phyloP scores from a whole-genome alignment of 2,329 filamentous ascomycete species.

The Alternaria triticimaculans region DNA sequence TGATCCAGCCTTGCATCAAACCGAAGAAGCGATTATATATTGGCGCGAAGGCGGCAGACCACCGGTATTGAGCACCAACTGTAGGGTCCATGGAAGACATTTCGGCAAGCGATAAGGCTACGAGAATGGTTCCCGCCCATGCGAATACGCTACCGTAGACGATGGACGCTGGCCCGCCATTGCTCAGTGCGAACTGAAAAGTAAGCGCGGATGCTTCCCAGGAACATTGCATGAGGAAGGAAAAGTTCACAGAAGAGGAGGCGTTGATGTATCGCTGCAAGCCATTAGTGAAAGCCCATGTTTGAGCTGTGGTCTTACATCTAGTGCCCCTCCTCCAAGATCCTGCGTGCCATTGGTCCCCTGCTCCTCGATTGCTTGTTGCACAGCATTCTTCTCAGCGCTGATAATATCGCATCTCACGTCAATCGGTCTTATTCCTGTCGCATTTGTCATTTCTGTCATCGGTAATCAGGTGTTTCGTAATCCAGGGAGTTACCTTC shows the following conservation, averaged over 20 bases:
- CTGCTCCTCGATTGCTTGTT: slow-evolving; percentile 25
- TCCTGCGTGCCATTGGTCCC: slow-evolving; percentile 13
- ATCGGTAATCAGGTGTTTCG: neutral
- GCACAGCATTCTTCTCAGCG: slow-evolving; percentile 4
- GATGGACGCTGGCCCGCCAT: slow-evolving; percentile 38
- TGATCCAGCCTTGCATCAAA: slow-evolving; percentile 48
- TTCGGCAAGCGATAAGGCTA: slow-evolving; percentile 40
- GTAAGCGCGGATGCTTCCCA: slow-evolving; percentile 37
- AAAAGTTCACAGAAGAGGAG: slow-evolving; percentile 31
- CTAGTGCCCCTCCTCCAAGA: slow-evolving; percentile 10
- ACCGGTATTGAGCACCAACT: slow-evolving; percentile 40
- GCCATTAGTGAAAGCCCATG: neutral
- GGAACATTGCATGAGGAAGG: slow-evolving; percentile 30
- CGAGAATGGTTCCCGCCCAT: slow-evolving; percentile 34
- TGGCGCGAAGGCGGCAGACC: slow-evolving; percentile 33
- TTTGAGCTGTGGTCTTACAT: neutral
- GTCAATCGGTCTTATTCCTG: neutral
- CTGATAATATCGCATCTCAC: neutral
- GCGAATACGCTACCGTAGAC: slow-evolving; percentile 37
- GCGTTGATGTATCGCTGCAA: slow-evolving; percentile 34
- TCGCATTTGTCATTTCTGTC: neutral
- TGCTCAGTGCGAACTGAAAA: slow-evolving; percentile 33
- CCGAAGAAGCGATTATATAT: slow-evolving; percentile 31
- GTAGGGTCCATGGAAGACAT: slow-evolving; percentile 41
- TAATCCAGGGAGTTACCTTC: neutral